Percentiles rank a stretch among this genome's conserved stretches.
Evolutionary conservation across 2,329 filamentous ascomycete genomes (phyloP).

Genomic region (Aspergillus texensis): DNA sequence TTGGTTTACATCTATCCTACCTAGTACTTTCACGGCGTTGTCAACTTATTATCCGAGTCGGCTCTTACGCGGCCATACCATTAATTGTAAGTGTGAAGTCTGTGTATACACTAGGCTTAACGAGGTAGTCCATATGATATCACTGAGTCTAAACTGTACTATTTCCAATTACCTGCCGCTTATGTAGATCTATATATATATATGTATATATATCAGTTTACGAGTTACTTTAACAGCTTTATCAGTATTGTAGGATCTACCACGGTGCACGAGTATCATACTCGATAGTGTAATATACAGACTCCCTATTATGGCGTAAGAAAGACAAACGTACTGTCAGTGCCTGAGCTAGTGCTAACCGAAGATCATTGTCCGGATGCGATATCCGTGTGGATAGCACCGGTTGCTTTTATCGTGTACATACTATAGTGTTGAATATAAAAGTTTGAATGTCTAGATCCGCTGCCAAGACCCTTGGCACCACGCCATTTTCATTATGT

Average conservation of each 20-base stretch:
- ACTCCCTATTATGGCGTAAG: too few species aligned
- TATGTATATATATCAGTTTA: not conserved
- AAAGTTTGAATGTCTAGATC: not conserved
- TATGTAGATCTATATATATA: too few species aligned
- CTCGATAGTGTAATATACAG: too few species aligned
- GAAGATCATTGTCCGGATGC: not conserved
- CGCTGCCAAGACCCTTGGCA: conserved; percentile 10
- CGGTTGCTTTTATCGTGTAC: not conserved
- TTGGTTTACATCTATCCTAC: too few species aligned
- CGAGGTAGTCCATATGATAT: not conserved
- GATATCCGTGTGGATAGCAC: not conserved
- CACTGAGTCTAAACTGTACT: not conserved
- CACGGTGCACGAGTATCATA: too few species aligned
- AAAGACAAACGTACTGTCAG: not conserved
- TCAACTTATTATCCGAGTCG: not conserved
- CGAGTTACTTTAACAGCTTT: not conserved
- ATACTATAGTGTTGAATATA: not conserved
- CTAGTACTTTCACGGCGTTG: too few species aligned
- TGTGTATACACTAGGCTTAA: not conserved
- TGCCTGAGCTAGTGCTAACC: not conserved
- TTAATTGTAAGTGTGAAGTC: not conserved
- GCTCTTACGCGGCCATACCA: not conserved
- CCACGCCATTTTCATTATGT: not conserved
- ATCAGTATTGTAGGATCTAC: too few species aligned
- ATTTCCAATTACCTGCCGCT: too few species aligned